Evolutionary conservation across 768 basidiomycete genomes (phyloP).

Genomic region (Leucocoprinus birnbaumii): DNA sequence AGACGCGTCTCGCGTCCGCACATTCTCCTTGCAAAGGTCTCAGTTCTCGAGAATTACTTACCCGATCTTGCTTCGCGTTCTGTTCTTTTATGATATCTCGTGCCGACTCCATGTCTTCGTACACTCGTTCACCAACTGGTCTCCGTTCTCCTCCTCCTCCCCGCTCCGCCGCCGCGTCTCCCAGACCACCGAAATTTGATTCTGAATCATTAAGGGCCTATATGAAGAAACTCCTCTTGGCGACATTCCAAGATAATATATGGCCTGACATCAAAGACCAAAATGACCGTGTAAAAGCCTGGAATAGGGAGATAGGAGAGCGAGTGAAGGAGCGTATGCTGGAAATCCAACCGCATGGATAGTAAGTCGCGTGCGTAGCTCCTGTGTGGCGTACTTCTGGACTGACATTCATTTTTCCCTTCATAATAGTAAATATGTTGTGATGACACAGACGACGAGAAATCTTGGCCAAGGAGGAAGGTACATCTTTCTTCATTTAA

Average conservation of each 20-base stretch:
- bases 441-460: slow-evolving; percentile 82
- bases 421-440: slow-evolving; percentile 73
- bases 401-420: slow-evolving; percentile 9
- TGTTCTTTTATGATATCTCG: too few species aligned
- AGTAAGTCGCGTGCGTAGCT: slow-evolving; percentile 49
- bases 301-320: slow-evolving; percentile 84
- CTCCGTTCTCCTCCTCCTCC: slow-evolving; percentile 62
- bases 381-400: slow-evolving; percentile 6
- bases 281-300: slow-evolving; percentile 58
- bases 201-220: slow-evolving; percentile 70
- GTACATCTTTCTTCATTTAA: slow-evolving; percentile 31
- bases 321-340: slow-evolving; percentile 85
- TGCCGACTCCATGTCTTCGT: slow-evolving; percentile 7
- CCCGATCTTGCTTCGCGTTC: too few species aligned
- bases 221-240: slow-evolving; percentile 77
- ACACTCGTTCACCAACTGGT: slow-evolving; percentile 27
- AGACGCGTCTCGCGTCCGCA: slow-evolving; percentile 13
- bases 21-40: too few species aligned
- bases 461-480: slow-evolving; percentile 84
- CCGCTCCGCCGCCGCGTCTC: slow-evolving; percentile 60
- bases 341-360: slow-evolving; percentile 77
- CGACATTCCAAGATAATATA: slow-evolving; percentile 57
- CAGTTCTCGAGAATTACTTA: too few species aligned
- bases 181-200: slow-evolving; percentile 60
- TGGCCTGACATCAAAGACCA: slow-evolving; percentile 73